Evolutionary conservation across 305 asterid species (phyloP), one percentile per base, ranked within the genome.

Genomic region (Fraxinus baroniana): DNA sequence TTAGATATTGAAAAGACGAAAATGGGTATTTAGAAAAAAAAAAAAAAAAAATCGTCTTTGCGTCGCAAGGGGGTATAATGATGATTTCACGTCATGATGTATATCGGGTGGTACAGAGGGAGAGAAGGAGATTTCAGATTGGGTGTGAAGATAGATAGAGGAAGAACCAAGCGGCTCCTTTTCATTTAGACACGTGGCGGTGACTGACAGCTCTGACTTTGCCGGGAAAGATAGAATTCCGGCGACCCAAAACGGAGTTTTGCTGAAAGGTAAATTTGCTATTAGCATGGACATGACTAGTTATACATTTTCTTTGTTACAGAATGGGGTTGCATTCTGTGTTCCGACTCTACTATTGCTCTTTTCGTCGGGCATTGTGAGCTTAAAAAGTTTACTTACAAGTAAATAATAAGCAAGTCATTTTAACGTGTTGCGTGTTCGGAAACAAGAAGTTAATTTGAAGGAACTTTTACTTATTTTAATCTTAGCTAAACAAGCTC

Each of bases 81-180:
- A 18, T 60, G 26, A 60, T 60, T 60, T 60, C 30, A 22, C 20
- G 18, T 20, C 70, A 20, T 7, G 70, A 60, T 20, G 70, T 2
- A 24, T 20, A 60, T 60, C 70, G 70, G 30, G 70, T 60, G 70
- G 70, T 60, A 7, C 15, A 60, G 70, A 60, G 30, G 13, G 5
- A 60, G 70, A 30, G 80, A 44, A 2, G 84, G 84, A 77, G 79
- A 80, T 82, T 81, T 55, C 66, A 55, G 66, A n/a, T 55, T 80
- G 87, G 83, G 84, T 78, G 57, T 46, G 74, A 77, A 78, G 85
- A 86, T 86, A 60, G 30, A 60, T 60, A 83, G 55, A 80, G 77
- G 79, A 55, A 83, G 86, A 79, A 82, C 68, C 80, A 79, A 76
- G 60, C 83, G 82, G 74, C 22, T 74, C 17, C 20, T 18, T 79